Conservation (phyloP, 805 yeast genomes). For the Cyberlindnera mycetangii region DNA sequence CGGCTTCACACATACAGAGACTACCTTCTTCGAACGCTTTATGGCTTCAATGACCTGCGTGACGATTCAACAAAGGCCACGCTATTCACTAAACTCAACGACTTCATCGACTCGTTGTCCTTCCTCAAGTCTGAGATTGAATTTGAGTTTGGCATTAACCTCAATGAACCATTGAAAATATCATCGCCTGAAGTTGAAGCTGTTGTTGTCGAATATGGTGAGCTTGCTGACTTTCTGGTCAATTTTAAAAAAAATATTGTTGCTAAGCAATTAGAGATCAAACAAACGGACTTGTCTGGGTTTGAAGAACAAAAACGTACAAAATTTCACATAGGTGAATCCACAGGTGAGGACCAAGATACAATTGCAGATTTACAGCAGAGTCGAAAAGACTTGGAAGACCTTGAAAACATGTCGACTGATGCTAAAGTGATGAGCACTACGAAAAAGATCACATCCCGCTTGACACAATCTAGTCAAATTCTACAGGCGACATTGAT, state of each 20-base stretch:
- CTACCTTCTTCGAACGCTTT: constrained; percentile 10
- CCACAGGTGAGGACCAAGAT: neutral
- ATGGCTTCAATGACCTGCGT: constrained; percentile 10
- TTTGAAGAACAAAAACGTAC: constrained; percentile 8
- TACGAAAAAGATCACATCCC: constrained; percentile 27
- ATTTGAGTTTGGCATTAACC: constrained; percentile 20
- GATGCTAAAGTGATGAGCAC: constrained; percentile 26
- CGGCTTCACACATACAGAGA: constrained; percentile 9
- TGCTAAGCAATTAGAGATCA: constrained; percentile 20
- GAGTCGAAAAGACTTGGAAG: neutral
- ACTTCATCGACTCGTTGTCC: constrained; percentile 16
- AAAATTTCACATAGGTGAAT: constrained; percentile 6
- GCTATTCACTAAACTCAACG: constrained; percentile 16
- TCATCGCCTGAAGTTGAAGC: neutral
- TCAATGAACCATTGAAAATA: constrained; percentile 1
- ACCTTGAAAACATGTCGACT: constrained; percentile 11
- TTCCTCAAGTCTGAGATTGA: constrained; percentile 17
- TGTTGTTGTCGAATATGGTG: constrained; percentile 6
- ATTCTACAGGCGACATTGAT: constrained; percentile 25
- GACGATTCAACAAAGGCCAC: constrained; percentile 17
- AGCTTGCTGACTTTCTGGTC: constrained; percentile 17
- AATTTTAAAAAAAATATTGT: constrained; percentile 17
- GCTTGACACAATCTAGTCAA: constrained; percentile 24
- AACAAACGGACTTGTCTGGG: neutral
- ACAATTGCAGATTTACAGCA: neutral